These are phyloP conservation scores for Elasticomyces elasticus DNA, from an alignment of 495 filamentous ascomycete species.

Conservation along the genomic window DNA sequence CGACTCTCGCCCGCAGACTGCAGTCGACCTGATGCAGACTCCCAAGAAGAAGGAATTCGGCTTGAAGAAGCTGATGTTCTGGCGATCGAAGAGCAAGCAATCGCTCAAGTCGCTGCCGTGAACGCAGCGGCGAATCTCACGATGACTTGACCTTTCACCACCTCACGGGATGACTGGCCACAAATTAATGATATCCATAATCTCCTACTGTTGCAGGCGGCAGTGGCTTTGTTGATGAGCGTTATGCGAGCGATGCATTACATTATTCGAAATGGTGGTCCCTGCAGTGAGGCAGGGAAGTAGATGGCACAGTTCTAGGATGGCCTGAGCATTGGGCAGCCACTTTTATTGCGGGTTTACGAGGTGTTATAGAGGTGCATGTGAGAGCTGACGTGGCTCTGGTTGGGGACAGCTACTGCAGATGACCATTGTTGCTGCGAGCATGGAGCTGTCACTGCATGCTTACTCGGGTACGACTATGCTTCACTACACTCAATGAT, in stretches of 20 bases:
- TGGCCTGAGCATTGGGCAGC: too few species aligned
- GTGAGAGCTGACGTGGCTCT: neutral
- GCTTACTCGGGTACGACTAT: neutral
- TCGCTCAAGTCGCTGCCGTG: neutral
- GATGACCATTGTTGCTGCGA: neutral
- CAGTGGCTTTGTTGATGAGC: constrained; percentile 1
- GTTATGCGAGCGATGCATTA: neutral
- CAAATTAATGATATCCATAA: neutral
- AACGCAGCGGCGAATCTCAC: neutral
- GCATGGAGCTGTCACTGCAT: too few species aligned
- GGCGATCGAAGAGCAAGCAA: constrained; percentile 16
- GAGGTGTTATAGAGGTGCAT: neutral
- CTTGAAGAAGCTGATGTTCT: constrained; percentile 42
- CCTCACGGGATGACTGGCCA: neutral
- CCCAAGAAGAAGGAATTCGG: constrained; percentile 61
- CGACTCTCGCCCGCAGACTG: constrained; percentile 50
- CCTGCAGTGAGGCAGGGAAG: too few species aligned
- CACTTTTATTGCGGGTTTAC: neutral
- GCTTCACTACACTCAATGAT: neutral
- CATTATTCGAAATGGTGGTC: too few species aligned
- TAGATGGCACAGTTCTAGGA: too few species aligned
- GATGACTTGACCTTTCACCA: neutral
- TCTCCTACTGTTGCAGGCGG: constrained; percentile 10
- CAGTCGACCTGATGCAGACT: constrained; percentile 41
- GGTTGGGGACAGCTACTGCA: neutral